Evolutionary conservation across 108 stramenopile species (phyloP), one percentile per base, ranked within the genome.

Genomic region (Nitzschia sp.): DNA sequence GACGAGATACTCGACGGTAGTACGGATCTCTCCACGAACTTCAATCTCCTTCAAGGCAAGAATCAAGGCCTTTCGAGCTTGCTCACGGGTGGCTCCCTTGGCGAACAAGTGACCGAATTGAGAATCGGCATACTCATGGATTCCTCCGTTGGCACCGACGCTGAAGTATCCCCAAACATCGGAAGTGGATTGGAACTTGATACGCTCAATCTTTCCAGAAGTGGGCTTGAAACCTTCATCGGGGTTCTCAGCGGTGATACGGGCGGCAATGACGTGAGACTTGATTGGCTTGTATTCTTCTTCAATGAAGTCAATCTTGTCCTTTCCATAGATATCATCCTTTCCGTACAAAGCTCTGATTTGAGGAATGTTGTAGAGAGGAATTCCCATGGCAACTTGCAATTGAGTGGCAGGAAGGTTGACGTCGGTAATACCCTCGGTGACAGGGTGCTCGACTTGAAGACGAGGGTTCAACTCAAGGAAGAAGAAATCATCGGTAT

Each of bases 161-260:
- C 86, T 86, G 82, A 98, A 98, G 78, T 98, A 98, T 58, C 97
- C 97, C 97, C 97, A 98, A 25, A 97, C 96, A 71, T 87, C 87
- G 21, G 87, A 82, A 11, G 96, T 96, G 26, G 97, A 97, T 77
- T 97, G 97, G 87, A 98, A 98, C 89, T 97, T 96, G 79, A 98
- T 96, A 22, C 96, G 90, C 71, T 96, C 96, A 63, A 98, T 96
- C 21, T 80, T 82, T 59, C 97, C 97, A 25, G 96, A 95, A 14
- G 97, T 97, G 51, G 97, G 97, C 84, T 98, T 97, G 89, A 98
- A 98, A 63, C 96, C 95, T 75, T 97, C 97, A 73, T 98, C 97
- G 21, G 97, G 97, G 75, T 98, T 98, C 69, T 98, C 97, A 43
- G 97, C 97, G 39, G 97, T 98, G 78, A 98, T 96, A 75, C 97